phyloP scores from a whole-genome alignment of 768 basidiomycete species.

The Pholiota microspora region DNA sequence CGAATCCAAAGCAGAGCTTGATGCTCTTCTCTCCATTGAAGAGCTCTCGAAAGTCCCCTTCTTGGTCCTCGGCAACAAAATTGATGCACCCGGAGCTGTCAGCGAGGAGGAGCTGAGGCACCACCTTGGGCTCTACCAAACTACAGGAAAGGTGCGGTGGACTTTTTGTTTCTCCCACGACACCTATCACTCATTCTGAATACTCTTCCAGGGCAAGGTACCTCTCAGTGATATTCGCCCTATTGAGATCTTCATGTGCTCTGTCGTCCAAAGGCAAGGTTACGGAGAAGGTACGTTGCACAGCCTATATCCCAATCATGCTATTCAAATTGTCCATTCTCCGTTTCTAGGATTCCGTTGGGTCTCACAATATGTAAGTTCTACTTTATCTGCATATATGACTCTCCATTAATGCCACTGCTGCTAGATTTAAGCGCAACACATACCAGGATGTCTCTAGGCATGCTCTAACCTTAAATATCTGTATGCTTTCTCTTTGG shows the following conservation, averaged over 20 bases:
- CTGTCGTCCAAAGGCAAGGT: conserved; percentile 97
- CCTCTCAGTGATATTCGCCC: conserved; percentile 96
- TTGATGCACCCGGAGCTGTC: conserved; percentile 96
- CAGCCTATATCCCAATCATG: background rate
- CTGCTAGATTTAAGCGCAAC: conserved; percentile 36
- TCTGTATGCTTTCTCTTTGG: conserved; percentile 1
- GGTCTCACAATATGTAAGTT: conserved; percentile 93
- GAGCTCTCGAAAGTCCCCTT: conserved; percentile 95
- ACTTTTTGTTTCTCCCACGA: background rate
- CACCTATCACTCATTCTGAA: background rate
- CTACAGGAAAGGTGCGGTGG: conserved; percentile 89
- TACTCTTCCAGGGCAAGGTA: conserved; percentile 77
- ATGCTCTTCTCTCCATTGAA: conserved; percentile 93
- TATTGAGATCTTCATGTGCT: conserved; percentile 99
- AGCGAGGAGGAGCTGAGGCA: conserved; percentile 97
- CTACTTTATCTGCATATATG: background rate
- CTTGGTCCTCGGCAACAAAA: conserved; percentile 99
- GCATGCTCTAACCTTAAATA: background rate
- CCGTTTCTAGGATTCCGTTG: conserved; percentile 79
- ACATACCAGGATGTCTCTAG: conserved; percentile 6
- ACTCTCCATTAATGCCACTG: background rate
- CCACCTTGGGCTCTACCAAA: conserved; percentile 93
- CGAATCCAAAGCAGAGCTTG: conserved; percentile 96
- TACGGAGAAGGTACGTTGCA: conserved; percentile 83
- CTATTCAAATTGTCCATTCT: conserved; percentile 6